These are phyloP conservation scores for Coemansia sp. DNA, from an alignment of 192 early-diverging fungal genomes.

Conservation along the genomic window DNA sequence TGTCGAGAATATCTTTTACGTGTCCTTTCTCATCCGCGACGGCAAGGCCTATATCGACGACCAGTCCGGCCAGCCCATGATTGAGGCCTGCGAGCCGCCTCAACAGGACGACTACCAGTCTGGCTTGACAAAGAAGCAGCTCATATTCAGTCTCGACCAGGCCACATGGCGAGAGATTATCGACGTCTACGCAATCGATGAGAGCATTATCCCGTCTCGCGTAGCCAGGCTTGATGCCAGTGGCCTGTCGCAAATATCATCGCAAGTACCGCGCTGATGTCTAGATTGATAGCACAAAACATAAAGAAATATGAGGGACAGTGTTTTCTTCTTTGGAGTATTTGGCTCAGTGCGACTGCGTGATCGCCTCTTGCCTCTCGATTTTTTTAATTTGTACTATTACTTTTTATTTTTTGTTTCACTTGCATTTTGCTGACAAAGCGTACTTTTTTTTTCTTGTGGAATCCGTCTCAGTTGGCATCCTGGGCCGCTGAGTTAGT, in stretches of 20 bases:
- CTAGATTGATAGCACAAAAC: too few species aligned
- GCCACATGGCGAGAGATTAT: conserved; percentile 69
- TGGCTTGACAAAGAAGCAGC: conserved; percentile 73
- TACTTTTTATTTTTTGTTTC: too few species aligned
- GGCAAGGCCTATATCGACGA: conserved; percentile 76
- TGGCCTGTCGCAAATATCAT: conserved; percentile 37
- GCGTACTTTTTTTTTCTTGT: too few species aligned
- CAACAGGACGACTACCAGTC: conserved; percentile 65
- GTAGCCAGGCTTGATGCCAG: conserved; percentile 6
- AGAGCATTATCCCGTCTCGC: conserved; percentile 60
- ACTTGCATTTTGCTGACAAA: too few species aligned
- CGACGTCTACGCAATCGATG: conserved; percentile 61
- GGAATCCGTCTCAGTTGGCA: too few species aligned
- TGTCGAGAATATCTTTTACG: conserved; percentile 95
- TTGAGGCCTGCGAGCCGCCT: conserved; percentile 64
- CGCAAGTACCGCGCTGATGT: conserved; percentile 19
- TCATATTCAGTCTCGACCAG: conserved; percentile 73
- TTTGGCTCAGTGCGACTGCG: too few species aligned
- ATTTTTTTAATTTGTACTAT: too few species aligned
- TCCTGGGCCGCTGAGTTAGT: background rate
- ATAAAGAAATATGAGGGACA: too few species aligned
- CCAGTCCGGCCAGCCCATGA: conserved; percentile 65
- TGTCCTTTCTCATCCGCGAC: conserved; percentile 94
- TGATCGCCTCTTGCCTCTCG: too few species aligned
- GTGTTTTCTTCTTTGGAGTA: background rate